phyloP scores from a whole-genome alignment of 2,329 filamentous ascomycete genomes.

The Trichothecium roseum region DNA sequence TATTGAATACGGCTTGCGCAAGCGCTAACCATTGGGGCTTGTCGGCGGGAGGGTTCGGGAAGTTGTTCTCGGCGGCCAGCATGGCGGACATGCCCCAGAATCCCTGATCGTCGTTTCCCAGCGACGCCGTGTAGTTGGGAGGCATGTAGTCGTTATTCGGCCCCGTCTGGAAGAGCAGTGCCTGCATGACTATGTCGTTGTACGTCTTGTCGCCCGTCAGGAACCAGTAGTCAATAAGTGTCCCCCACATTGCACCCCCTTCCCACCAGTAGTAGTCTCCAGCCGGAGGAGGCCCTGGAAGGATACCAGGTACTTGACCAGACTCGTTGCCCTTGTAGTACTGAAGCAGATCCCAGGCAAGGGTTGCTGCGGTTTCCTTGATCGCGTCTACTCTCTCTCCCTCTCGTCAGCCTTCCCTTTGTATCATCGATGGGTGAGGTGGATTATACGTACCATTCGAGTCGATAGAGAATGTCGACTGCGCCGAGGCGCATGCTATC shows the following conservation, averaged over 20 bases:
- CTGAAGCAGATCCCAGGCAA: slow-evolving; percentile 33
- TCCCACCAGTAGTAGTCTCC: slow-evolving; percentile 59
- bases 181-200: slow-evolving; percentile 41
- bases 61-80: slow-evolving; percentile 45
- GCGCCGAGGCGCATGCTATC: slow-evolving; percentile 6
- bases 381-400: slow-evolving; percentile 20
- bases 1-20: slow-evolving; percentile 55
- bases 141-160: slow-evolving; percentile 46
- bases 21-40: slow-evolving; percentile 45
- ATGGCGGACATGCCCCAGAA: slow-evolving; percentile 60
- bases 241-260: slow-evolving; percentile 50
- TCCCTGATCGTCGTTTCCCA: slow-evolving; percentile 56
- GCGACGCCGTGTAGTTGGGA: slow-evolving; percentile 35
- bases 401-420: neutral
- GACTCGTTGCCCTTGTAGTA: slow-evolving; percentile 36
- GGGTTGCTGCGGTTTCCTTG: slow-evolving; percentile 23
- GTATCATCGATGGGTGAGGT: neutral
- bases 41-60: slow-evolving; percentile 40
- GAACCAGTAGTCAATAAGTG: slow-evolving; percentile 54
- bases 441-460: slow-evolving; percentile 9
- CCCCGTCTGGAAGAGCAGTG: slow-evolving; percentile 42
- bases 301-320: slow-evolving; percentile 34
- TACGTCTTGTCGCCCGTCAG: slow-evolving; percentile 49
- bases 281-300: slow-evolving; percentile 33
- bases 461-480: slow-evolving; percentile 14